A percentile compares a stretch with the other conserved stretches of the same genome.
Evolutionary conservation across 768 basidiomycete genomes (phyloP).

Genomic region (Royoungia palumana): DNA sequence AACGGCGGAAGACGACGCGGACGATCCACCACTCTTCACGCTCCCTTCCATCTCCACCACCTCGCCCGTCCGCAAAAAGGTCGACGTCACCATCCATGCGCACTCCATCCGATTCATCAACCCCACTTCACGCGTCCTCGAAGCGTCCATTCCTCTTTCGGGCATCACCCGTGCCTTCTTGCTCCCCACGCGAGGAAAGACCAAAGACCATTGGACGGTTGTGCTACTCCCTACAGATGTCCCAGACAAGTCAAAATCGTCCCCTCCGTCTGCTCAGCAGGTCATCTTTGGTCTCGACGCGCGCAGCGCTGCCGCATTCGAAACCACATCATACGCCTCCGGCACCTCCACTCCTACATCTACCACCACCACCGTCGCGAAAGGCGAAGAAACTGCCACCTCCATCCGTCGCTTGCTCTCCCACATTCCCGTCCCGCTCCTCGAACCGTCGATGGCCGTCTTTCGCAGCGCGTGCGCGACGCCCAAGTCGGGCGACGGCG

Average conservation of each 20-base stretch:
- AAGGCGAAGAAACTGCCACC: slow-evolving; percentile 53
- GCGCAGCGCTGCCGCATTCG: slow-evolving; percentile 41
- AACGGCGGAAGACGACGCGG: slow-evolving; percentile 15
- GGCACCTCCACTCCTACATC: slow-evolving; percentile 23
- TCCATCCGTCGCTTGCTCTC: slow-evolving; percentile 51
- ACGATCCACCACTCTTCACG: slow-evolving; percentile 51
- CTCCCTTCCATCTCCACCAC: slow-evolving; percentile 66
- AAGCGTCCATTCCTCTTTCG: slow-evolving; percentile 49
- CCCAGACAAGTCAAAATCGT: slow-evolving; percentile 42
- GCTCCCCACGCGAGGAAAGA: slow-evolving; percentile 70
- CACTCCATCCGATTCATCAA: slow-evolving; percentile 51
- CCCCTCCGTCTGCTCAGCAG: slow-evolving; percentile 42
- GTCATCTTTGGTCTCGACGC: slow-evolving; percentile 75
- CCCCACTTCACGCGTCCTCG: slow-evolving; percentile 45
- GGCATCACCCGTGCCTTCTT: slow-evolving; percentile 61
- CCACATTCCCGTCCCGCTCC: slow-evolving; percentile 40
- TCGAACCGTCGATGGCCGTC: slow-evolving; percentile 46
- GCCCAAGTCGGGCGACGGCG: slow-evolving; percentile 36
- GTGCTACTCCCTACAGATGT: slow-evolving; percentile 58
- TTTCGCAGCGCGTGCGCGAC: slow-evolving; percentile 54
- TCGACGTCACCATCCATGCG: slow-evolving; percentile 58
- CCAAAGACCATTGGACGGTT: slow-evolving; percentile 69
- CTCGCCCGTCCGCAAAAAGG: slow-evolving; percentile 73
- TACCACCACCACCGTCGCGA: slow-evolving; percentile 34
- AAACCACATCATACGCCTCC: slow-evolving; percentile 39